Evolutionary conservation across 2,329 filamentous ascomycete species (phyloP), one percentile per base, ranked within the genome.

Genomic region (Epichloe amarillans): DNA sequence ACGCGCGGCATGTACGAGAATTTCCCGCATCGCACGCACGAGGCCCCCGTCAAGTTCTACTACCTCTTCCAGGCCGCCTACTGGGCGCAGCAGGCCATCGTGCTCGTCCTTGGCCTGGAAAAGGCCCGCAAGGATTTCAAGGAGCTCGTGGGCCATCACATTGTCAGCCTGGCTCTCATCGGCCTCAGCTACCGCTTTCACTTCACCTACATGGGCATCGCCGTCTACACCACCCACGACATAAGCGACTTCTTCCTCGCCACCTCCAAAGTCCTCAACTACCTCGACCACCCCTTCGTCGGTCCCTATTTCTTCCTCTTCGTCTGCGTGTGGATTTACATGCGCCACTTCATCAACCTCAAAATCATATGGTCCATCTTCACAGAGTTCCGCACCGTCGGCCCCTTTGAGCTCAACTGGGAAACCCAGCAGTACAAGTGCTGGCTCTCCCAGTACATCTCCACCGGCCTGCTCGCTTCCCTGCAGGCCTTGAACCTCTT

Each of bases 161-260:
- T 96, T 58, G 86, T 96, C 64, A 94, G 88, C 19, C 71, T 97
- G 53, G 72, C 83, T 19, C 76, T 97, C 59, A 95, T 97, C 58
- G 84, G 71, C 52, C 72, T 91, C 62, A 93, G 86, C 72, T 97
- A 96, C 71, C 82, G 88, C 54, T 97, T 95, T 74, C 90, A 97
- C 69, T 97, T 96, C 67, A 94, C 89, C 19, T 91, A 95, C 69
- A 94, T 97, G 65, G 90, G 90, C 26, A 71, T 96, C 50, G 87
- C 88, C 19, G 88, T 97, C 36, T 97, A 95, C 68, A 88, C 93
- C 55, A 95, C 90, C 10, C 88, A 95, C 68, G 90, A 97, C 64
- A 86, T 96, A 55, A 89, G 84, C 53, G 90, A 96, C 67, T 95
- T 96, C 71, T 96, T 96, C 79, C 77, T 96, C 43, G 90, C 91